These are phyloP conservation scores for Lipomyces mesembrius DNA, from an alignment of 805 yeast genomes.

Conservation along the genomic window DNA sequence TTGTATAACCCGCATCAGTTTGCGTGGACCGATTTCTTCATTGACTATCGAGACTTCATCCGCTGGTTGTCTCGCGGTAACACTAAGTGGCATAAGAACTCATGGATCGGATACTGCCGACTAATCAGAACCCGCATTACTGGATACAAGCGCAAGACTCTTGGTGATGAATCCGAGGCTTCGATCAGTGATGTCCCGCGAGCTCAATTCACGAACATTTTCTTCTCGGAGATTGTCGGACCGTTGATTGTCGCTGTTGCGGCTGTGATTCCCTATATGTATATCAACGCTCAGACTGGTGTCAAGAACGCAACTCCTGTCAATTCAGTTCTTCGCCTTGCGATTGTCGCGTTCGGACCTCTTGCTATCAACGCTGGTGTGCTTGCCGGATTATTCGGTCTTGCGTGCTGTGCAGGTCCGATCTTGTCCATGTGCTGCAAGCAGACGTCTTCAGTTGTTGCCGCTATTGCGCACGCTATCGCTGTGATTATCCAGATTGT, in stretches of 20 bases:
- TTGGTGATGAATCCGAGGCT: constrained; percentile 70
- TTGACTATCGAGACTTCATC: constrained; percentile 93
- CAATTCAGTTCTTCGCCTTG: constrained; percentile 65
- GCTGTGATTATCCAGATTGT: constrained; percentile 86
- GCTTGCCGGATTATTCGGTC: constrained; percentile 70
- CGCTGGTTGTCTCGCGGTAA: constrained; percentile 87
- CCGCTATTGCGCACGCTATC: constrained; percentile 94
- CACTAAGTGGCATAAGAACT: constrained; percentile 62
- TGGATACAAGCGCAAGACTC: constrained; percentile 79
- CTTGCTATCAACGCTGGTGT: constrained; percentile 89
- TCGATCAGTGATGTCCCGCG: constrained; percentile 68
- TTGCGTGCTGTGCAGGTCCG: constrained; percentile 98
- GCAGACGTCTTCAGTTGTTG: constrained; percentile 93
- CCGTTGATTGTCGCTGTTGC: constrained; percentile 73
- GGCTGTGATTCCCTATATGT: constrained; percentile 72
- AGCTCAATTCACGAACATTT: constrained; percentile 75
- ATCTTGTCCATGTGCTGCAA: constrained; percentile 91
- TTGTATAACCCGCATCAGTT: constrained; percentile 97
- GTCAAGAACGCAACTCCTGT: constrained; percentile 55
- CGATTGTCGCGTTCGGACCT: constrained; percentile 76
- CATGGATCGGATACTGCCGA: constrained; percentile 81
- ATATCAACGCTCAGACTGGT: constrained; percentile 86
- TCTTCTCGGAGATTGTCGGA: constrained; percentile 78
- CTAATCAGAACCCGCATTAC: constrained; percentile 84
- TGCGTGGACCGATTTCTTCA: constrained; percentile 92